Conservation (phyloP, 306 rosid species). For the Quercus aquifolioides region DNA sequence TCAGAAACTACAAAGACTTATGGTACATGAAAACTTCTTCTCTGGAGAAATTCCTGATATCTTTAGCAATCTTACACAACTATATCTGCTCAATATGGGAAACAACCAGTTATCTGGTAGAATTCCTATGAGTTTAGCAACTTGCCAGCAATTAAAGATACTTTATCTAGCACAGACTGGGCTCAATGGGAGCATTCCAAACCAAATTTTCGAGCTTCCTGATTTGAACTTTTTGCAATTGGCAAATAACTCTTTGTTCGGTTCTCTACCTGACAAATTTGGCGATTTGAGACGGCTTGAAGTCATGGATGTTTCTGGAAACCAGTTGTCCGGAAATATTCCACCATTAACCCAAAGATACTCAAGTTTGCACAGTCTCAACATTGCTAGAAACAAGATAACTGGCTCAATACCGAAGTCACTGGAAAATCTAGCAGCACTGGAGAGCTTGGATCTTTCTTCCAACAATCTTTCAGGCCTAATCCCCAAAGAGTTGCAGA, state of each 20-base stretch:
- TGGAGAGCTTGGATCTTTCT: slow-evolving; percentile 36
- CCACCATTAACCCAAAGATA: neutral
- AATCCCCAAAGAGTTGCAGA: slow-evolving; percentile 33
- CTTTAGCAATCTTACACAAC: slow-evolving; percentile 36
- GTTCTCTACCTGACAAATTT: slow-evolving; percentile 24
- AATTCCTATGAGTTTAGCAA: slow-evolving; percentile 30
- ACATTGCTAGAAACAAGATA: slow-evolving; percentile 31
- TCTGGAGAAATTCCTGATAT: slow-evolving; percentile 42
- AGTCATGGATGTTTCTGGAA: slow-evolving; percentile 10
- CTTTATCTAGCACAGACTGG: slow-evolving; percentile 19
- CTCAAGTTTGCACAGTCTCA: slow-evolving; percentile 12
- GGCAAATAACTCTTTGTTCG: slow-evolving; percentile 18
- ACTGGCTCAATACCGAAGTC: slow-evolving; percentile 30
- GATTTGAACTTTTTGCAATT: slow-evolving; percentile 5
- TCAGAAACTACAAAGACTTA: neutral
- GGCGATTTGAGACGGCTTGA: slow-evolving; percentile 30
- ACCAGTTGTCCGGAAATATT: slow-evolving; percentile 32
- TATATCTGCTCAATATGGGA: neutral
- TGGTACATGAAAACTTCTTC: slow-evolving; percentile 5
- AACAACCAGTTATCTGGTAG: slow-evolving; percentile 24
- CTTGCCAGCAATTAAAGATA: neutral
- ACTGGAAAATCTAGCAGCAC: slow-evolving; percentile 21
- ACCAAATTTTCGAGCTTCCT: slow-evolving; percentile 32
- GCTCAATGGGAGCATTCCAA: slow-evolving; percentile 35
- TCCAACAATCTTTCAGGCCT: slow-evolving; percentile 37